Evolutionary conservation across 345 rosid genomes (phyloP), one percentile per base, ranked within the genome.

Genomic region (Anastatica hierochuntica): DNA sequence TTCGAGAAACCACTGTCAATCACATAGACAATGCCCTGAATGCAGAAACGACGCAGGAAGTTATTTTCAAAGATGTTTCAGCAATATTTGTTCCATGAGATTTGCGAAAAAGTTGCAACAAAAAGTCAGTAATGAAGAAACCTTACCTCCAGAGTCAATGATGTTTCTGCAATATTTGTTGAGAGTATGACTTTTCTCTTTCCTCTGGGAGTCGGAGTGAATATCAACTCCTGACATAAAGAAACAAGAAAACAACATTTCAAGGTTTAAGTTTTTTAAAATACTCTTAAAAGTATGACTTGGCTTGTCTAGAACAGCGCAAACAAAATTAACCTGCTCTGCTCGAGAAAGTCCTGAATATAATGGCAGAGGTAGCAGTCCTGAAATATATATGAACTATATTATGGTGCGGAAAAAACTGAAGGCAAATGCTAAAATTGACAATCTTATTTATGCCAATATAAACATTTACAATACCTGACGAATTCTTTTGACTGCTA

Each of bases 1-100:
- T 92, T 92, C 12, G 98, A 85, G 80, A 88, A 92, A 40, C 96
- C 98, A 53, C 94, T 77, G 58, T 92, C 98, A 62, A 92, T 75
- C 67, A 92, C 98, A 72, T 92, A 83, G 56, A 92, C 96, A 63
- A 88, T 65, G 1, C 94, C 98, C 98, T 90, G 81, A 63, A 72
- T 12, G 53, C 27, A 44, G 4, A 18, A 14, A 26, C 7, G n/a
- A 8, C 8, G 38, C 11, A 41, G n/a, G 31, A 33, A 46, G 35
- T 49, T 37, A 51, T 20, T 20, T 13, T 67, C 49, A 31, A 13
- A 20, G 14, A 44, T 21, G 26, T 23, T 23, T n/a, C n/a, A n/a
- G n/a, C n/a, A n/a, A n/a, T n/a, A n/a, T n/a, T n/a, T n/a, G n/a
- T n/a, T n/a, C n/a, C n/a, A n/a, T n/a, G n/a, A 9, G 4, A 34